Percentiles rank a stretch among this genome's conserved stretches.
phyloP scores from a whole-genome alignment of 345 rosid genomes.

The Turnera subulata region DNA sequence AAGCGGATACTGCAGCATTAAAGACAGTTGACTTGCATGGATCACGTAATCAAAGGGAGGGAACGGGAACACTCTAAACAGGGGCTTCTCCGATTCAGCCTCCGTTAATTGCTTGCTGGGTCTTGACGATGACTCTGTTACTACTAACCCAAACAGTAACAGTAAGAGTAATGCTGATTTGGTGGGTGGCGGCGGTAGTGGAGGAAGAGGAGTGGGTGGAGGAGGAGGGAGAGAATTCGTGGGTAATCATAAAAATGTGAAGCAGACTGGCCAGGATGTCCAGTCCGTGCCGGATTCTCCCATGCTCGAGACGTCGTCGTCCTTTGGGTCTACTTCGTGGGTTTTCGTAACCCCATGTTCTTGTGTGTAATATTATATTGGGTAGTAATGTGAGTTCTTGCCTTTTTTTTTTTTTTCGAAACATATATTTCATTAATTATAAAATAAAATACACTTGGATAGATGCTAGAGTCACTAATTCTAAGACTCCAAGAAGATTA shows the following conservation, averaged over 20 bases:
- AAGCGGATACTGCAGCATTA: no score
- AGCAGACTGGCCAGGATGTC: constrained; percentile 42
- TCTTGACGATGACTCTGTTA: constrained; percentile 47
- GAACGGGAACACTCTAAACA: constrained; percentile 43
- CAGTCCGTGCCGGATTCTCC: constrained; percentile 92
- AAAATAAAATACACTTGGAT: no score
- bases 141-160: constrained; percentile 2
- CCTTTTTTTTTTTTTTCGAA: no score
- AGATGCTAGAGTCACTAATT: no score
- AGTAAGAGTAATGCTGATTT: constrained; percentile 24
- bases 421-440: no score
- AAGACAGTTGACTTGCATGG: no score
- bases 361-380: no score
- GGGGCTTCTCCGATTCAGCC: constrained; percentile 74
- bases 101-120: constrained; percentile 74
- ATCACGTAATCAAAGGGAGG: no score
- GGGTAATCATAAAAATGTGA: constrained; percentile 34
- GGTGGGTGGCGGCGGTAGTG: constrained; percentile 22
- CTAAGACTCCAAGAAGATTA: no score
- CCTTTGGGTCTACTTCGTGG: constrained; percentile 90
- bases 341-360: no score
- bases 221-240: constrained; percentile 18
- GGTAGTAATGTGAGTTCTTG: no score
- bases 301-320: constrained; percentile 82
- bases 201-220: constrained; percentile 17